Conservation (phyloP, 2,329 filamentous ascomycete species). For the Amauroascus niger region DNA sequence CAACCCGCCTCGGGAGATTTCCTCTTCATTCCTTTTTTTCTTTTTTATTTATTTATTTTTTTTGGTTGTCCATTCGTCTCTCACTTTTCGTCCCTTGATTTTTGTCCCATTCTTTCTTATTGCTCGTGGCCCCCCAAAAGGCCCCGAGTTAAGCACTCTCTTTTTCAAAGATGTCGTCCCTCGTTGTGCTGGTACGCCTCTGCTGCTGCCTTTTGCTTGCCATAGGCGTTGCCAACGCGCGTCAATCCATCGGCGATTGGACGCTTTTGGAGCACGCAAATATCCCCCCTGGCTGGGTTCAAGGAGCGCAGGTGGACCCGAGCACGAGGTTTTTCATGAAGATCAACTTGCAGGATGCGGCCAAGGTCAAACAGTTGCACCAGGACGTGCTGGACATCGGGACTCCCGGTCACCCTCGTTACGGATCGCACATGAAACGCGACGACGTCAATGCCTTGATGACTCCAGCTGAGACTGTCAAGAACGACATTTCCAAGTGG, state of each 20-base stretch:
- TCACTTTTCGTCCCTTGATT: not conserved
- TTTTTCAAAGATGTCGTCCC: not conserved
- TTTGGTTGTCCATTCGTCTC: not conserved
- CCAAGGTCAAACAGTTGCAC: conserved; percentile 45
- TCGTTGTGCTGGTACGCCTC: not conserved
- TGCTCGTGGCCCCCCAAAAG: not conserved
- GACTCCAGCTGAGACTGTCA: conserved; percentile 42
- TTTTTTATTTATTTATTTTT: not conserved
- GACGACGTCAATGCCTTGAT: conserved; percentile 48
- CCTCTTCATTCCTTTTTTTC: not conserved
- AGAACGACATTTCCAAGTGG: conserved; percentile 46
- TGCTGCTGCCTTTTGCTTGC: not conserved
- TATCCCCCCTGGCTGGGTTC: conserved; percentile 29
- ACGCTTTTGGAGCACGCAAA: conserved; percentile 15
- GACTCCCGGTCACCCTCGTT: conserved; percentile 48
- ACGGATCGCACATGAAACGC: conserved; percentile 53
- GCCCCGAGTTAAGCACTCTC: not conserved
- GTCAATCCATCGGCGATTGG: conserved; percentile 11
- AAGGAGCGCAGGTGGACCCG: conserved; percentile 21
- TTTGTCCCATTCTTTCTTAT: not conserved
- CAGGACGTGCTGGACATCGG: conserved; percentile 52
- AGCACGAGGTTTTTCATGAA: conserved; percentile 40
- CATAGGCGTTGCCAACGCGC: conserved; percentile 19
- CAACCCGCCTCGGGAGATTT: not conserved
- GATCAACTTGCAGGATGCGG: conserved; percentile 40